These are phyloP conservation scores for Didymella glomerata DNA, from an alignment of 2,329 filamentous ascomycete species.

Conservation along the genomic window DNA sequence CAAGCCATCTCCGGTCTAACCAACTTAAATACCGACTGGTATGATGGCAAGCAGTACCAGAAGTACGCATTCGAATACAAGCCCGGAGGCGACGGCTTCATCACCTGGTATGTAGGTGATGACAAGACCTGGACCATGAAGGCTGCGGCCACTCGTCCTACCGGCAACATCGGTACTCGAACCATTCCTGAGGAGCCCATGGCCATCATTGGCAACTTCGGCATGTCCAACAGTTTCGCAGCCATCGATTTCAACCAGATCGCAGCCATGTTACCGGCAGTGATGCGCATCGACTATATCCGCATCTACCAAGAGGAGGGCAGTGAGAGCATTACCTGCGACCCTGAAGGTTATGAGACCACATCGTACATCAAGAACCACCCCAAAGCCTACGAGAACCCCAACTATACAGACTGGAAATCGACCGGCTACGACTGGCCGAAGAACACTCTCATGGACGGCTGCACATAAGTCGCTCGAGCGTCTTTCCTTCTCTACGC, in stretches of 20 bases:
- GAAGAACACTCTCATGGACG: constrained; percentile 67
- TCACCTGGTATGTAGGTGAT: constrained; percentile 74
- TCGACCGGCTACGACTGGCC: constrained; percentile 67
- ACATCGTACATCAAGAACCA: constrained; percentile 72
- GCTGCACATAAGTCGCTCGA: constrained; percentile 52
- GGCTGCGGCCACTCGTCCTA: constrained; percentile 67
- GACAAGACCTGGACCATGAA: constrained; percentile 71
- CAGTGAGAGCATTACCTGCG: constrained; percentile 68
- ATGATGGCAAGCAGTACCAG: constrained; percentile 63
- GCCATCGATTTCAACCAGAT: constrained; percentile 67
- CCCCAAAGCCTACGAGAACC: constrained; percentile 67
- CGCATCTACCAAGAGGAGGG: constrained; percentile 73
- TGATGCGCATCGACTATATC: constrained; percentile 74
- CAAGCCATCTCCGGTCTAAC: constrained; percentile 64
- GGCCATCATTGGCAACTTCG: constrained; percentile 73
- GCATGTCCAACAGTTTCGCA: constrained; percentile 73
- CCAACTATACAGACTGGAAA: constrained; percentile 68
- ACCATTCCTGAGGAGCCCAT: constrained; percentile 73
- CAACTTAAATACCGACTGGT: constrained; percentile 66
- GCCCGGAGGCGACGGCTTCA: constrained; percentile 65
- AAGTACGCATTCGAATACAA: constrained; percentile 66
- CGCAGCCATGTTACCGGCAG: constrained; percentile 65
- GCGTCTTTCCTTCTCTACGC: constrained; percentile 15
- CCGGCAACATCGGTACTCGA: constrained; percentile 74
- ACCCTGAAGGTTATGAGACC: constrained; percentile 72